Evolutionary conservation across 1,284 basidiomycete species (phyloP).

Genomic region (Irpex lacteus): DNA sequence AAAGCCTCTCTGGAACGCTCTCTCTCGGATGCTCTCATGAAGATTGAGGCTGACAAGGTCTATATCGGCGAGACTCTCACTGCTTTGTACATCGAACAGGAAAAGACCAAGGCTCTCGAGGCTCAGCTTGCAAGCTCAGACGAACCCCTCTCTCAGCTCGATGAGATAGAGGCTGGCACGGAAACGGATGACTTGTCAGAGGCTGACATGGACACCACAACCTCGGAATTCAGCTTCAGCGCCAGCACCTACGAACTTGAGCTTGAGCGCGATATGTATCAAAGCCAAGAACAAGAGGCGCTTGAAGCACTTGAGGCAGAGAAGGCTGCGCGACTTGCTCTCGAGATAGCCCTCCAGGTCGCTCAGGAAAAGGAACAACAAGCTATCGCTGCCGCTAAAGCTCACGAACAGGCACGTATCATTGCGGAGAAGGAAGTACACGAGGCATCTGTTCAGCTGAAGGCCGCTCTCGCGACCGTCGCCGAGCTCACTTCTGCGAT

Average conservation of each 20-base stretch:
- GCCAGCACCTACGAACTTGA: not conserved
- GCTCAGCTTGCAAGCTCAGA: not conserved
- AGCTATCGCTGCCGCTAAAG: not conserved
- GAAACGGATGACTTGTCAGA: not conserved
- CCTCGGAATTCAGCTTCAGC: not conserved
- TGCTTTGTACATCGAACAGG: not conserved
- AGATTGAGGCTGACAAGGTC: not conserved
- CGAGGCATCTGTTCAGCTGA: not conserved
- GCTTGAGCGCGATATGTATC: not conserved
- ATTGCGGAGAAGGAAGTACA: not conserved
- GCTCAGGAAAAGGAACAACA: not conserved
- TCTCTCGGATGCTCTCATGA: not conserved
- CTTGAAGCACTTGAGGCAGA: not conserved
- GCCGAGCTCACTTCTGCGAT: not conserved
- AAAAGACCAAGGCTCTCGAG: not conserved
- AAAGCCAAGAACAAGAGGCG: not conserved
- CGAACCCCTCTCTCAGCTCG: not conserved
- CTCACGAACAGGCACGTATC: not conserved
- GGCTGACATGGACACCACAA: not conserved
- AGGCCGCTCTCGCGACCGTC: not conserved
- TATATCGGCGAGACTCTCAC: not conserved
- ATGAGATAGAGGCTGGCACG: too few species aligned
- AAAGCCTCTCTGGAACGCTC: not conserved
- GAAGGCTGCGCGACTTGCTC: not conserved
- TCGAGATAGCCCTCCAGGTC: not conserved